These are phyloP conservation scores for Botrytis aclada DNA, from an alignment of 2,329 filamentous ascomycete species.

Conservation along the genomic window DNA sequence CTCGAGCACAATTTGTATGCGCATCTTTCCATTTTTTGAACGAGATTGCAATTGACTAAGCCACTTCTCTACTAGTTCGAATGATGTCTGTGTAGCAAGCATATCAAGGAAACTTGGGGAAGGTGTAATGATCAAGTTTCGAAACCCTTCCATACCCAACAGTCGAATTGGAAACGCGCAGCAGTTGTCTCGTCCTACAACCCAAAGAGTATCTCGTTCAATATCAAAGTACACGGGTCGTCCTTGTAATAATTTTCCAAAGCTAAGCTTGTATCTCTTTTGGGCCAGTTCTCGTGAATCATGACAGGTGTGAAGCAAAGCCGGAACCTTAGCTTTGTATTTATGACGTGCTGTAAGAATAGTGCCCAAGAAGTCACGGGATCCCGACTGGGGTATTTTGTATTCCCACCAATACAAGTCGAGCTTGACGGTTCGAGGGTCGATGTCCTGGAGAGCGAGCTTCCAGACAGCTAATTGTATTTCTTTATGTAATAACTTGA, in stretches of 20 bases:
- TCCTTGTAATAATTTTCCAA: background rate
- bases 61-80: background rate
- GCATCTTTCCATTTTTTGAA: background rate
- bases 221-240: constrained; percentile 1
- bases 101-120: fast-evolving
- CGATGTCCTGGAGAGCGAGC: background rate
- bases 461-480: background rate
- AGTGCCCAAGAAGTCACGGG: background rate
- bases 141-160: background rate
- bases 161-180: background rate
- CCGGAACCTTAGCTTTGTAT: background rate
- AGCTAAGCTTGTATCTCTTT: background rate
- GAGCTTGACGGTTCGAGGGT: background rate
- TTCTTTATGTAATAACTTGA: background rate
- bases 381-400: fast-evolving
- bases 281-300: background rate
- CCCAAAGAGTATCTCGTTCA: background rate
- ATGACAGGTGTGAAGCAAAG: background rate
- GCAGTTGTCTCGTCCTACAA: background rate
- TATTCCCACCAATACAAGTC: background rate
- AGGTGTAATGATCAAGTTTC: background rate
- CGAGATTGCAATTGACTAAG: background rate
- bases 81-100: background rate
- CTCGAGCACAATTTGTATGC: background rate
- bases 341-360: background rate